These are phyloP conservation scores for Cordyceps farinosa DNA, from an alignment of 2,329 filamentous ascomycete species.

Conservation along the genomic window DNA sequence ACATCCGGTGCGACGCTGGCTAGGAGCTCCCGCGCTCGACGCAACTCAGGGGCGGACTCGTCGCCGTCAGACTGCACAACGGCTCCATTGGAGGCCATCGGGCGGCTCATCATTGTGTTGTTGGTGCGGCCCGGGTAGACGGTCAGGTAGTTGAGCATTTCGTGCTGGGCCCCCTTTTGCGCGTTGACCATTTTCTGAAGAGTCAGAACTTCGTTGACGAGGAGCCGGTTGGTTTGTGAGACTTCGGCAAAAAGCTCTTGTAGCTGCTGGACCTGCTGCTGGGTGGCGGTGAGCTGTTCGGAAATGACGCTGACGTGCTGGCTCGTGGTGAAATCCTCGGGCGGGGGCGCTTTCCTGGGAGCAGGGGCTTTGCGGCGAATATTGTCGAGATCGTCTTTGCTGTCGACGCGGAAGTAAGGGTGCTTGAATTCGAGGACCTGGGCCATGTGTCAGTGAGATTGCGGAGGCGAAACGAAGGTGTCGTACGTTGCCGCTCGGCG, in stretches of 20 bases:
- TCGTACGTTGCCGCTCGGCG: slow-evolving; percentile 37
- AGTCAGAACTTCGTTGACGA: slow-evolving; percentile 59
- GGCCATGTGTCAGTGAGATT: not conserved
- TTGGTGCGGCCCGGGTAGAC: slow-evolving; percentile 42
- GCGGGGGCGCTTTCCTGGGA: slow-evolving; percentile 67
- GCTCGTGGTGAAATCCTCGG: slow-evolving; percentile 71
- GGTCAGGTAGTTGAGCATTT: slow-evolving; percentile 54
- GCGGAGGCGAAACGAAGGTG: slow-evolving; percentile 52
- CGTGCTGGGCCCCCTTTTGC: slow-evolving; percentile 55
- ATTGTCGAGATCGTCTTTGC: slow-evolving; percentile 94
- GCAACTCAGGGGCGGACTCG: slow-evolving; percentile 50
- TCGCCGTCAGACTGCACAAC: slow-evolving; percentile 43
- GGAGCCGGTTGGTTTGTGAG: slow-evolving; percentile 56
- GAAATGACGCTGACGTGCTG: slow-evolving; percentile 89
- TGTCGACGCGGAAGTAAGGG: slow-evolving; percentile 91
- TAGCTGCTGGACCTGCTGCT: slow-evolving; percentile 85
- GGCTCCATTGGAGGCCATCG: slow-evolving; percentile 34
- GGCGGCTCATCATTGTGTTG: slow-evolving; percentile 32
- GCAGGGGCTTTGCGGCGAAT: slow-evolving; percentile 94
- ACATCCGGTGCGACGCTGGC: slow-evolving; percentile 50
- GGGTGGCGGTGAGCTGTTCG: slow-evolving; percentile 82
- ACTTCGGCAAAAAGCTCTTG: slow-evolving; percentile 83
- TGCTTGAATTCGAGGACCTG: slow-evolving; percentile 78
- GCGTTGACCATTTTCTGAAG: slow-evolving; percentile 59
- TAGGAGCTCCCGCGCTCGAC: slow-evolving; percentile 54